Evolutionary conservation across 2,329 filamentous ascomycete genomes (phyloP).

Genomic region (Cryphonectria nitschkei): DNA sequence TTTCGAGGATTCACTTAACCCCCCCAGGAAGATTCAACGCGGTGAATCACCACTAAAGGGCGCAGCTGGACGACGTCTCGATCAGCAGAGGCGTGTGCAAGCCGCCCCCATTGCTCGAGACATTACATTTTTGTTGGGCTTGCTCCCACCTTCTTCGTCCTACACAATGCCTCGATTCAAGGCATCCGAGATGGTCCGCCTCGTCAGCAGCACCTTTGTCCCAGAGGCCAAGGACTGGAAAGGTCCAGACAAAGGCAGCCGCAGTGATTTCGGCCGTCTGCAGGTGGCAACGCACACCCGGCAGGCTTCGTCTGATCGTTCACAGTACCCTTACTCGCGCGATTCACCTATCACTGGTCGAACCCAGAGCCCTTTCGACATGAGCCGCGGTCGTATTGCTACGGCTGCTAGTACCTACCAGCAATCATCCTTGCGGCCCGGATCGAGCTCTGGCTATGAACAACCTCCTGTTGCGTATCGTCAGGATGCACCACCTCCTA

Average conservation of each 20-base stretch:
- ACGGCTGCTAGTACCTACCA: conserved; percentile 50
- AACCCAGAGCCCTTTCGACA: conserved; percentile 53
- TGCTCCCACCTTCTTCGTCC: conserved; percentile 72
- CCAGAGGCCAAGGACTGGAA: conserved; percentile 65
- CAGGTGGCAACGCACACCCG: conserved; percentile 31
- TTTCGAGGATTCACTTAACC: conserved; percentile 66
- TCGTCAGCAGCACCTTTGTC: conserved; percentile 71
- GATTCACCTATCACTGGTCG: conserved; percentile 38
- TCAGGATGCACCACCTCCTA: conserved; percentile 23
- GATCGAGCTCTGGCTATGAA: conserved; percentile 47
- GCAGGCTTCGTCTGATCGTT: conserved; percentile 32
- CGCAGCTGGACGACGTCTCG: conserved; percentile 80
- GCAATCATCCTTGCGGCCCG: conserved; percentile 56
- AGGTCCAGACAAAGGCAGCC: conserved; percentile 38
- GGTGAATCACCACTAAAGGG: conserved; percentile 94
- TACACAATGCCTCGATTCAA: conserved; percentile 76
- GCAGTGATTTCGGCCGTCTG: conserved; percentile 35
- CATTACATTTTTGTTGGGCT: conserved; percentile 67
- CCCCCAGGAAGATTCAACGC: conserved; percentile 83
- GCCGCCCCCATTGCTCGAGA: conserved; percentile 73
- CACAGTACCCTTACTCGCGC: conserved; percentile 32
- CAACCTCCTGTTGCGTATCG: conserved; percentile 37
- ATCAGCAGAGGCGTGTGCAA: conserved; percentile 72
- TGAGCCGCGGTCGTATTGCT: conserved; percentile 41
- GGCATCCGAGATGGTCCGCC: conserved; percentile 69